phyloP scores from a whole-genome alignment of 805 yeast species.

The Spathaspora gorwiae region DNA sequence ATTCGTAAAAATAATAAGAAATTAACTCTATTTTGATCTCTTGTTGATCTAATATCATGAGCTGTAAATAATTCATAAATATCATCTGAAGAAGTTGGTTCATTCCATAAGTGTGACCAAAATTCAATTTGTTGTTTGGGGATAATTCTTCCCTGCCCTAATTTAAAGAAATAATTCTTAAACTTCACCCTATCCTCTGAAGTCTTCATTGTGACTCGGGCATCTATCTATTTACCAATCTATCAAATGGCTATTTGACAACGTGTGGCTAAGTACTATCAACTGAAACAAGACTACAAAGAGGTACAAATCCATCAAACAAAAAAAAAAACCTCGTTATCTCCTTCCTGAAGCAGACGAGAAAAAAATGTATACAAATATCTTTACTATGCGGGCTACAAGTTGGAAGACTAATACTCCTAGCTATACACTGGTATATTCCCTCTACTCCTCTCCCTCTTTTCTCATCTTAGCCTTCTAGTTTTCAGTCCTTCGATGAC shows the following conservation, averaged over 20 bases:
- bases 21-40: conserved; percentile 55
- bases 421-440: background rate
- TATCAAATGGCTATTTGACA: too few relatives aligned
- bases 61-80: conserved; percentile 54
- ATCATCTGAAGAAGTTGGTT: conserved; percentile 51
- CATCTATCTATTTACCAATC: too few relatives aligned
- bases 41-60: conserved; percentile 53
- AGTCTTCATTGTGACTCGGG: conserved; percentile 53
- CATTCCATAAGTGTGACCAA: conserved; percentile 29
- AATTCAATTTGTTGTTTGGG: conserved; percentile 17
- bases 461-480: background rate
- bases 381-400: too few relatives aligned
- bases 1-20: conserved; percentile 49
- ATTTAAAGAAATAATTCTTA: conserved; percentile 55
- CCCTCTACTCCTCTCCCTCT: background rate
- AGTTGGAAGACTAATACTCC: too few relatives aligned
- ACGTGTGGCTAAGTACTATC: too few relatives aligned
- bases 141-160: conserved; percentile 45
- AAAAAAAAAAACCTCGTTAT: too few relatives aligned
- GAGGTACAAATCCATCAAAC: too few relatives aligned
- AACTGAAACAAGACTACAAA: too few relatives aligned
- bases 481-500: background rate
- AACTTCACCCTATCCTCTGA: conserved; percentile 63
- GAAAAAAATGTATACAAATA: too few relatives aligned
- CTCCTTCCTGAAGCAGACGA: too few relatives aligned